These are phyloP conservation scores for Lotmaria passim DNA, from an alignment of 208 protist species.

Conservation along the genomic window DNA sequence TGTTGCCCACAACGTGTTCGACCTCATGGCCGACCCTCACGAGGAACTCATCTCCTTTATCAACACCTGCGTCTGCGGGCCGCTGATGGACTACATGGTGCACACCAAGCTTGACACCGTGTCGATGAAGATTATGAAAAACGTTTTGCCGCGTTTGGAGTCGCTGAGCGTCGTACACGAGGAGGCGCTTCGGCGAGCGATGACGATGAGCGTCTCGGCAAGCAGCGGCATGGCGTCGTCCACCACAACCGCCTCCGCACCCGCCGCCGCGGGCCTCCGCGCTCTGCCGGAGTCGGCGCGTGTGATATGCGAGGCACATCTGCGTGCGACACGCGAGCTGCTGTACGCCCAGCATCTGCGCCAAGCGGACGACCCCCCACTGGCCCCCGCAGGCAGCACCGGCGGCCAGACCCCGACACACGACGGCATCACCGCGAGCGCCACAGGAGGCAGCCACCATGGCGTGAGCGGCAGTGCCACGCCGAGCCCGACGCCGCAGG, in stretches of 20 bases:
- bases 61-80: slow-evolving; percentile 56
- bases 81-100: slow-evolving; percentile 62
- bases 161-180: slow-evolving; percentile 51
- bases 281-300: slow-evolving; percentile 18
- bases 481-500: neutral
- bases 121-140: slow-evolving; percentile 56
- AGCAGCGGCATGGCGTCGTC: neutral
- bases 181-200: slow-evolving; percentile 37
- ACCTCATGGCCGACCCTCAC: slow-evolving; percentile 41
- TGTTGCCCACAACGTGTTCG: slow-evolving; percentile 18
- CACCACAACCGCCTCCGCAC: neutral
- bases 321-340: slow-evolving; percentile 32
- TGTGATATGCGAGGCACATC: slow-evolving; percentile 18
- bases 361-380: neutral
- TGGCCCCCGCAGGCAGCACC: neutral
- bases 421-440: neutral
- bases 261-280: neutral
- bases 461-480: neutral
- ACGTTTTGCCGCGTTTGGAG: slow-evolving; percentile 50
- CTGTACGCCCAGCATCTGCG: slow-evolving; percentile 14
- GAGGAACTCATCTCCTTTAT: slow-evolving; percentile 50
- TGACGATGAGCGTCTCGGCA: neutral
- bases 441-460: neutral
- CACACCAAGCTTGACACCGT: slow-evolving; percentile 46
- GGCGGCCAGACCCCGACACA: neutral